Conservation (phyloP, 129 eudicot species). For the Tagetes patula region DNA sequence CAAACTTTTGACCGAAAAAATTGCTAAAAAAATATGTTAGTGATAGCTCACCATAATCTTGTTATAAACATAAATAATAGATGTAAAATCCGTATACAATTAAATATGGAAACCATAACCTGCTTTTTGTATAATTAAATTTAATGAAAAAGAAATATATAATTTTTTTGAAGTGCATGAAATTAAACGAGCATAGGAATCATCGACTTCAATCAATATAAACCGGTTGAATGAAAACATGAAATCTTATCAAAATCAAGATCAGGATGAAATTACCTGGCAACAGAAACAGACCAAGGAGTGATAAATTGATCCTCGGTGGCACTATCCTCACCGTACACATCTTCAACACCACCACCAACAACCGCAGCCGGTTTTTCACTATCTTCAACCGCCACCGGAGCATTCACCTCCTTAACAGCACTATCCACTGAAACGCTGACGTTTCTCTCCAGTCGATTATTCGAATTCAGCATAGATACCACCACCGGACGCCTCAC, state of each 20-base stretch:
- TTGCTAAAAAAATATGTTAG: neutral
- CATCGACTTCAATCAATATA: too few species aligned
- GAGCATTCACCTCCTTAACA: conserved; percentile 32
- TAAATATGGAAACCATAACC: conserved; percentile 6
- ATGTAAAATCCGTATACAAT: neutral
- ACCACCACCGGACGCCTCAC: conserved; percentile 25
- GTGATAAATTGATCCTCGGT: conserved; percentile 43
- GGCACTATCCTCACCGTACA: conserved; percentile 43
- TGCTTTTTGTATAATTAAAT: neutral
- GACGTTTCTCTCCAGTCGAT: conserved; percentile 29
- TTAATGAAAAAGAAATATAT: neutral
- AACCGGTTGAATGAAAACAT: too few species aligned
- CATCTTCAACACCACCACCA: conserved; percentile 45
- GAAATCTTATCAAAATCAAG: neutral
- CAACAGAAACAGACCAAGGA: conserved; percentile 44
- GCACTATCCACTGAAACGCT: conserved; percentile 29
- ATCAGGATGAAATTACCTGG: conserved; percentile 23
- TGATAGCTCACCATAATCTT: neutral
- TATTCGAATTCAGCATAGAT: conserved; percentile 25
- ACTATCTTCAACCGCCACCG: conserved; percentile 30
- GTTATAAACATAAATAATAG: neutral
- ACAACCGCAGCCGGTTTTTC: conserved; percentile 19
- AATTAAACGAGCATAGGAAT: conserved; percentile 20
- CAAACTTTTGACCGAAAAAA: neutral
- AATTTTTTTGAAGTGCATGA: neutral